Evolutionary conservation across 192 early-diverging fungal species (phyloP).

Genomic region (Coemansia sp.): DNA sequence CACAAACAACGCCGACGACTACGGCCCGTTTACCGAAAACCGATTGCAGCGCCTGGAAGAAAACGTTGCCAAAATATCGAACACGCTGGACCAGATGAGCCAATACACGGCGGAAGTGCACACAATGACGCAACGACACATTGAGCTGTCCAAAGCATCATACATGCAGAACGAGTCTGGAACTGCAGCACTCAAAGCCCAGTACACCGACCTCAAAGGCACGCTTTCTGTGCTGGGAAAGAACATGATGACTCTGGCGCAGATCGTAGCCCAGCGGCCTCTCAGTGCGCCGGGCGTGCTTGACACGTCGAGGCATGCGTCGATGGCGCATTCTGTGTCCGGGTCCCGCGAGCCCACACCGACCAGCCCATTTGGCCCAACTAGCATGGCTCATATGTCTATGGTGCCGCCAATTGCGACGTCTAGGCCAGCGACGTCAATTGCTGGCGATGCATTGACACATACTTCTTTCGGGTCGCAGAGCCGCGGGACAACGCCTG

Average conservation of each 20-base stretch:
- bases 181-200: not conserved
- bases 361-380: not conserved
- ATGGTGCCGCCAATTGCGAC: not conserved
- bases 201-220: not conserved
- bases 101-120: not conserved
- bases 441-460: not conserved
- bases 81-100: not conserved
- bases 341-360: not conserved
- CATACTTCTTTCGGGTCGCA: not conserved
- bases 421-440: not conserved
- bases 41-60: not conserved
- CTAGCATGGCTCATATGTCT: not conserved
- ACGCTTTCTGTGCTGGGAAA: not conserved
- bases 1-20: not conserved
- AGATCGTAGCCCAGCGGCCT: not conserved
- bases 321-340: not conserved
- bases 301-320: not conserved
- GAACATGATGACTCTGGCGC: not conserved
- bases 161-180: not conserved
- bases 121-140: not conserved
- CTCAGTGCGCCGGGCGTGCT: not conserved
- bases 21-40: not conserved
- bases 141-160: not conserved
- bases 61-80: not conserved
- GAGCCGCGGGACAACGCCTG: not conserved